A percentile compares a stretch with the other conserved stretches of the same genome.
These are phyloP conservation scores for Penicillium palitans DNA, from an alignment of 2,329 filamentous ascomycete genomes.

Conservation along the genomic window DNA sequence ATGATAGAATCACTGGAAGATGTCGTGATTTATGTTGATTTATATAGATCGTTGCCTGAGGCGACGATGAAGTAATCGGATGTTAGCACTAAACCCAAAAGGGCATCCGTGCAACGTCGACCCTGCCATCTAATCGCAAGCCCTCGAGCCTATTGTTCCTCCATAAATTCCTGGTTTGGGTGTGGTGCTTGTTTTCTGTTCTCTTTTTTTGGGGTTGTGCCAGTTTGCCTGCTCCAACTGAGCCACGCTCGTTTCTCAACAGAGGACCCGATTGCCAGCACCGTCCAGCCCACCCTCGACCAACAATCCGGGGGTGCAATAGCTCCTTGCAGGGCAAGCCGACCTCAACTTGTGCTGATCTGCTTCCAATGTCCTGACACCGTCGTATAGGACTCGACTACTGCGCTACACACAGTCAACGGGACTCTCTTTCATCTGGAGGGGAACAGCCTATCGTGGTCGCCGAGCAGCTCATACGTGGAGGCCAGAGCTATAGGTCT, in stretches of 20 bases:
- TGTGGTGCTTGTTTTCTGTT: slow-evolving; percentile 11
- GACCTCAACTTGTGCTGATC: neutral
- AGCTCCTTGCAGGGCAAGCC: slow-evolving; percentile 6
- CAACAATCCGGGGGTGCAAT: slow-evolving; percentile 2
- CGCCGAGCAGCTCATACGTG: slow-evolving; percentile 1
- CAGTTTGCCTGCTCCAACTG: slow-evolving; percentile 5
- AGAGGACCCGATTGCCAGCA: slow-evolving; percentile 5
- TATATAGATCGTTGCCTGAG: slow-evolving; percentile 6
- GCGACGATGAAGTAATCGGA: slow-evolving; percentile 14
- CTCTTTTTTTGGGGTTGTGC: slow-evolving; percentile 9
- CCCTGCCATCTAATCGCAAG: slow-evolving; percentile 16
- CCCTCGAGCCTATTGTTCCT: slow-evolving; percentile 6
- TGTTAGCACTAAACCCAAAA: slow-evolving; percentile 20
- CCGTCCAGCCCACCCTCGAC: slow-evolving; percentile 7
- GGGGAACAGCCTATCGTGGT: slow-evolving; percentile 1
- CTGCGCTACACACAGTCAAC: neutral
- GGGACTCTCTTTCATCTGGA: neutral
- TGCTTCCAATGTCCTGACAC: slow-evolving; percentile 14
- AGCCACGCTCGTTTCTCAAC: slow-evolving; percentile 11
- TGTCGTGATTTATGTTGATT: neutral
- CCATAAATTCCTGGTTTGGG: slow-evolving; percentile 11
- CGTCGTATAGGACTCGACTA: slow-evolving; percentile 7
- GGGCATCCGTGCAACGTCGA: slow-evolving; percentile 19
- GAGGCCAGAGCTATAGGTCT: slow-evolving; percentile 5
- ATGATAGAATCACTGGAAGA: neutral